Evolutionary conservation across 2,329 filamentous ascomycete species (phyloP), one percentile per base, ranked within the genome.

Genomic region (Torrubiella hemipterigena): DNA sequence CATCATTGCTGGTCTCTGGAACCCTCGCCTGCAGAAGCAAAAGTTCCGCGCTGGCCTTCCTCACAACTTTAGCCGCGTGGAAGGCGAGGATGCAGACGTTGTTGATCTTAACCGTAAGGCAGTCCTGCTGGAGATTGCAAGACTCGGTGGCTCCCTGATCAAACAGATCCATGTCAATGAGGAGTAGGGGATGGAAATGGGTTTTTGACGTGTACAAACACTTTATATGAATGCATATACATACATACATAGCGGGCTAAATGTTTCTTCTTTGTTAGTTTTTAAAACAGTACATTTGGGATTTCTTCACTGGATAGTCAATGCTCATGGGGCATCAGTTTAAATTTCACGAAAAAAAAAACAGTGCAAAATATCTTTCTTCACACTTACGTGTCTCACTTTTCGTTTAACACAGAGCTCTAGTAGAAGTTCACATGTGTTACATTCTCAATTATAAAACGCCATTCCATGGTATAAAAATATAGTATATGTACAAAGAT

Each of bases 71-170:
- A 32, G 35, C 17, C 39, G 19, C 10, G 46, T 47, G 10, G 22
- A 33, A 17, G 49, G 29, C 4, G 50, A 47, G 9, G 53, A 46
- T 1, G 54, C 49, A 0, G 61, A 55, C 6, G 57, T 67, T 15
- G 72, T 81, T 16, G 65, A 69, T 40, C 55, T 86, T 6, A 85
- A 91, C 44, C 72, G 69, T 42, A 61, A 64, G 25, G 77, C 69
- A 0, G 73, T 91, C 5, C 46, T 87, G 30, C 62, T 73, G 19
- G 84, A 91, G 56, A 83, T 93, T 51, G 73, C 73, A 25, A 70
- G 75, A 38, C 60, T 79, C 24, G 75, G 75, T 7, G 75, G 72
- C 2, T 69, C 77, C 35, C 48, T 94, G 52, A 65, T 94, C 27
- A 67, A 72, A 42, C 71, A 55, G 46, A 73, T 89, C 34, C 76